These are phyloP conservation scores for Collybia sordida DNA, from an alignment of 768 basidiomycete species.

Conservation along the genomic window DNA sequence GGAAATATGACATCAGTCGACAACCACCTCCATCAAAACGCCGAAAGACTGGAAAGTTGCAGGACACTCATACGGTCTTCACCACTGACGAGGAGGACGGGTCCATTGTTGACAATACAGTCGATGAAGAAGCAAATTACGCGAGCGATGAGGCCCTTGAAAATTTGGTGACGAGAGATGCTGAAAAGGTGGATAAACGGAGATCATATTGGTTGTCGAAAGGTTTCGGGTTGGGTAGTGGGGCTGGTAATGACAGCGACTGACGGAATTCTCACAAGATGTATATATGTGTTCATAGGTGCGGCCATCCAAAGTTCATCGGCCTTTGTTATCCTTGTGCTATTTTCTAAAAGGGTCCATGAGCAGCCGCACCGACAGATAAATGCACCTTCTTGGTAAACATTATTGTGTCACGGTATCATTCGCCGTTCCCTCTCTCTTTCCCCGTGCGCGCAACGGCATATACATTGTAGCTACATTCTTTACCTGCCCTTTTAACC, in stretches of 20 bases:
- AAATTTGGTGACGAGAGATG: conserved; percentile 5
- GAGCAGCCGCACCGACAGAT: no score
- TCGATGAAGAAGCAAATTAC: conserved; percentile 22
- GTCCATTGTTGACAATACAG: conserved; percentile 21
- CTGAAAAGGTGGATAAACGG: conserved; percentile 32
- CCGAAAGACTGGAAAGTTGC: conserved; percentile 37
- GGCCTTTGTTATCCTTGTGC: no score
- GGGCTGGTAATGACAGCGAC: conserved; percentile 20
- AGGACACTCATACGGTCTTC: conserved; percentile 45
- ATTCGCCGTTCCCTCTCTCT: no score
- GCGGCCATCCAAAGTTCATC: no score
- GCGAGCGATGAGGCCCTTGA: conserved; percentile 11
- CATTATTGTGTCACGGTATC: no score
- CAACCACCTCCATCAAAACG: conserved; percentile 47
- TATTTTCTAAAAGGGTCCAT: no score
- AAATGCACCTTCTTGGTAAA: no score
- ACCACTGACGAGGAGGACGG: conserved; percentile 52
- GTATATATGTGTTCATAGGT: no score
- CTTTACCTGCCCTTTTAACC: no score
- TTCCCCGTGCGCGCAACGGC: no score
- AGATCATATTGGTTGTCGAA: conserved; percentile 65
- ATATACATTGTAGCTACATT: no score
- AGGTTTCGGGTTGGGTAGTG: conserved; percentile 32
- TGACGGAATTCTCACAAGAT: neutral
- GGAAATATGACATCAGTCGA: conserved; percentile 54